These are phyloP conservation scores for Nicotiana sylvestris DNA, from an alignment of 257 asterid genomes.

Conservation along the genomic window DNA sequence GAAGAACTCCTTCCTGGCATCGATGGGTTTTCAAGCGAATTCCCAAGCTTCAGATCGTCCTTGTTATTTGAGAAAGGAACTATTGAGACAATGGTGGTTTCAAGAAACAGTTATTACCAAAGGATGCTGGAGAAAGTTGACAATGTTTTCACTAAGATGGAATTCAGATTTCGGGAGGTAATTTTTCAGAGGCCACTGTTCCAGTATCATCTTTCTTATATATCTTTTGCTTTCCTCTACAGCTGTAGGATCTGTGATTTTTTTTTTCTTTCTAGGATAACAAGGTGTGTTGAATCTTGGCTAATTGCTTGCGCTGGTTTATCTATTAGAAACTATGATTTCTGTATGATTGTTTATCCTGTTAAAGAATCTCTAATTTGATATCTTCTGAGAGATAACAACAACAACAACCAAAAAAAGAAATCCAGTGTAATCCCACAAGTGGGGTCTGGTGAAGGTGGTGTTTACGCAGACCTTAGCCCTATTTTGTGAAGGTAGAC, in stretches of 20 bases:
- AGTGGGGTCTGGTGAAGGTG: too few species aligned
- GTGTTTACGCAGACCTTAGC: too few species aligned
- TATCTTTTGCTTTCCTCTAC: not conserved
- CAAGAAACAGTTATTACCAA: conserved; percentile 61
- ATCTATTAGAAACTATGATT: not conserved
- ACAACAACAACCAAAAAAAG: too few species aligned
- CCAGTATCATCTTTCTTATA: not conserved
- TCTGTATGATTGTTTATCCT: not conserved
- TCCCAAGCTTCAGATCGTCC: conserved; percentile 52
- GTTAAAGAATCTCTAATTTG: not conserved
- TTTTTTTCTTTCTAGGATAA: not conserved
- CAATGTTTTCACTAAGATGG: conserved; percentile 45
- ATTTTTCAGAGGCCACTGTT: conserved; percentile 1
- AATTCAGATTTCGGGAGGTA: conserved; percentile 68
- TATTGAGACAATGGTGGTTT: conserved; percentile 49
- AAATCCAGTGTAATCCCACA: too few species aligned
- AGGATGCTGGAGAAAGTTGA: conserved; percentile 72
- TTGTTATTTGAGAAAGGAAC: conserved; percentile 70
- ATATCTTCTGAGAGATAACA: not conserved
- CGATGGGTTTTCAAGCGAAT: conserved; percentile 46
- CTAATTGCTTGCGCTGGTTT: conserved; percentile 6
- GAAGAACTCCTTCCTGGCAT: conserved; percentile 67
- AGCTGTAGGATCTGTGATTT: not conserved
- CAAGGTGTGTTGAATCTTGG: not conserved
- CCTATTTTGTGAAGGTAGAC: too few species aligned